These are phyloP conservation scores for Neurospora sp. DNA, from an alignment of 2,329 filamentous ascomycete species.

Conservation along the genomic window DNA sequence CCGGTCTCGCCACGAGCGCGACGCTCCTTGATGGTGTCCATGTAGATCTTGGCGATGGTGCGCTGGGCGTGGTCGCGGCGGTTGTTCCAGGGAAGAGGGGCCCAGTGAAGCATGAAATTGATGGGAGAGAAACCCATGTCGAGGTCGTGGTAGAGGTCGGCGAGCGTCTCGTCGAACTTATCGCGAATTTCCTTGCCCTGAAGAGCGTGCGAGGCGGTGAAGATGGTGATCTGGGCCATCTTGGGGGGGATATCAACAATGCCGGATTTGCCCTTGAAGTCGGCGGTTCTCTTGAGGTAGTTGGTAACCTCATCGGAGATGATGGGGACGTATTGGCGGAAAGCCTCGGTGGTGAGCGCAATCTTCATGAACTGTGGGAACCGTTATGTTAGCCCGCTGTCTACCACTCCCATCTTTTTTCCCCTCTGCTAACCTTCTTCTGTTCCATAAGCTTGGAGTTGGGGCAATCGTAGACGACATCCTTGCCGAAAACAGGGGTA, in stretches of 20 bases:
- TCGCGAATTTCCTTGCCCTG: slow-evolving; percentile 69
- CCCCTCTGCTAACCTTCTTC: slow-evolving; percentile 52
- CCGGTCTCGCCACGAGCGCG: slow-evolving; percentile 34
- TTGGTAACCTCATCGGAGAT: slow-evolving; percentile 60
- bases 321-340: slow-evolving; percentile 57
- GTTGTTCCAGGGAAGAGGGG: slow-evolving; percentile 66
- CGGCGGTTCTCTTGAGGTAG: slow-evolving; percentile 48
- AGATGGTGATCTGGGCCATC: slow-evolving; percentile 71
- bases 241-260: slow-evolving; percentile 53
- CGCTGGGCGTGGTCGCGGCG: slow-evolving; percentile 62
- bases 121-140: slow-evolving; percentile 71
- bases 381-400: slow-evolving; percentile 4
- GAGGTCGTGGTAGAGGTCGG: slow-evolving; percentile 68
- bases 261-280: slow-evolving; percentile 51
- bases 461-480: slow-evolving; percentile 77
- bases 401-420: not conserved
- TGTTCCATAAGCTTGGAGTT: slow-evolving; percentile 83
- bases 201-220: slow-evolving; percentile 67
- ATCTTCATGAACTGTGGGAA: slow-evolving; percentile 55
- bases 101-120: slow-evolving; percentile 77
- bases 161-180: slow-evolving; percentile 62
- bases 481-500: slow-evolving; percentile 58
- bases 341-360: slow-evolving; percentile 55
- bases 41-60: slow-evolving; percentile 68
- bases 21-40: slow-evolving; percentile 58